A percentile compares a stretch with the other conserved stretches of the same genome.
These are phyloP conservation scores for Dactylis glomerata DNA, from an alignment of 176 grass and related monocot species.

Conservation along the genomic window DNA sequence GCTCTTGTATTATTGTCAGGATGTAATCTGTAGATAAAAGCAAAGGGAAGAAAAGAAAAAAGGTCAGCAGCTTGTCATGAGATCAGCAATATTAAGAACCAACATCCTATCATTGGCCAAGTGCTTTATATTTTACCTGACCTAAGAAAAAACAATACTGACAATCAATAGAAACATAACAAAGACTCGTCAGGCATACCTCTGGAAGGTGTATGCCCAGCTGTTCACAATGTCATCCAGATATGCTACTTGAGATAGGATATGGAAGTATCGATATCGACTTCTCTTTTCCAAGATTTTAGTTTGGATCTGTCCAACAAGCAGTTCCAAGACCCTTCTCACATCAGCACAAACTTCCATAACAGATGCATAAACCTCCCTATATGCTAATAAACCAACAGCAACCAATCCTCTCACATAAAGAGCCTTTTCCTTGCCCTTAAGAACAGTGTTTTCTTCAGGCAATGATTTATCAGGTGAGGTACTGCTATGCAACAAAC, in stretches of 20 bases:
- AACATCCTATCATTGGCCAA: slow-evolving; percentile 4
- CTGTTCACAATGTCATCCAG: slow-evolving; percentile 82
- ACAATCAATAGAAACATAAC: slow-evolving; percentile 31
- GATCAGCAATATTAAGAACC: slow-evolving; percentile 21
- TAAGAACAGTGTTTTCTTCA: slow-evolving; percentile 51
- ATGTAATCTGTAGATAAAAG: slow-evolving; percentile 61
- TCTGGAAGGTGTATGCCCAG: slow-evolving; percentile 85
- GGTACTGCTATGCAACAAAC: slow-evolving; percentile 51
- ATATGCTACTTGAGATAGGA: slow-evolving; percentile 85
- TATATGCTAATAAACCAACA: slow-evolving; percentile 90
- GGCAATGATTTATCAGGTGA: slow-evolving; percentile 41
- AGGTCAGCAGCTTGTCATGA: background rate
- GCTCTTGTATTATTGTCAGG: slow-evolving; percentile 42
- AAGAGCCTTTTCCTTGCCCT: slow-evolving; percentile 52
- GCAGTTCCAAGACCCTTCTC: slow-evolving; percentile 87
- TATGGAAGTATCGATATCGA: slow-evolving; percentile 61
- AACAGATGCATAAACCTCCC: slow-evolving; percentile 70
- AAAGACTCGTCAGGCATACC: slow-evolving; percentile 41
- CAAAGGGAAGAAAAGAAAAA: slow-evolving; percentile 25
- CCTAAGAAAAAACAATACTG: slow-evolving; percentile 30
- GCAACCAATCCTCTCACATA: slow-evolving; percentile 77
- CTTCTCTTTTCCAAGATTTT: slow-evolving; percentile 76
- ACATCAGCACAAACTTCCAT: slow-evolving; percentile 79
- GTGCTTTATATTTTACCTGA: background rate
- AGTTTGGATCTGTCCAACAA: slow-evolving; percentile 61